These are phyloP conservation scores for Penicillium bialowiezense DNA, from an alignment of 495 filamentous ascomycete species.

Conservation along the genomic window DNA sequence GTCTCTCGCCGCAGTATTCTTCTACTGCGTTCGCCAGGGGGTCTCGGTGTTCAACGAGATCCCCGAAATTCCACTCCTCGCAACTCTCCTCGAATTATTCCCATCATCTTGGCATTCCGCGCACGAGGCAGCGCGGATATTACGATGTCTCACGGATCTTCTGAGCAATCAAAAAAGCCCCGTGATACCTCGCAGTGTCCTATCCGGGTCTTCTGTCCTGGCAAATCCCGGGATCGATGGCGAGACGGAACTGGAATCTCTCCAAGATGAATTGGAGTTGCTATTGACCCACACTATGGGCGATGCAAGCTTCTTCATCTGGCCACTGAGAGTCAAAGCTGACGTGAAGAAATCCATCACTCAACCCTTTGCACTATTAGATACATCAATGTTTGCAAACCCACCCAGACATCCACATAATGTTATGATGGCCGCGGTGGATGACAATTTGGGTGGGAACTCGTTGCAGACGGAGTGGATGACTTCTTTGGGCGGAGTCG, in stretches of 20 bases:
- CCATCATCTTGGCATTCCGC: slow-evolving; percentile 4
- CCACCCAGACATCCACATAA: neutral
- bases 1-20: slow-evolving; percentile 12
- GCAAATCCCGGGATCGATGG: neutral
- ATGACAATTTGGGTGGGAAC: neutral
- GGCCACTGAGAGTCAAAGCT: slow-evolving; percentile 5
- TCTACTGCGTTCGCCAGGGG: slow-evolving; percentile 11
- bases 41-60: neutral
- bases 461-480: slow-evolving; percentile 8
- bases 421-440: neutral
- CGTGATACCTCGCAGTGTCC: slow-evolving; percentile 1
- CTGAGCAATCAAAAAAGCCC: neutral
- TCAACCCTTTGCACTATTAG: no score
- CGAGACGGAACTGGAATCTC: neutral
- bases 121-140: slow-evolving; percentile 2
- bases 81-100: slow-evolving; percentile 2
- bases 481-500: slow-evolving; percentile 4
- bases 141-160: neutral
- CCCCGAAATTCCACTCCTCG: slow-evolving; percentile 3
- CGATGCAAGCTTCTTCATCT: slow-evolving; percentile 6
- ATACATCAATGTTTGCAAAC: neutral
- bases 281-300: slow-evolving; percentile 2
- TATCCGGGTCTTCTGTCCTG: neutral
- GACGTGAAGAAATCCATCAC: no score
- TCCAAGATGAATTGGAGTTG: slow-evolving; percentile 1